Base-by-base conservation (phyloP, 192 early-diverging fungal species). In the Gonapodya prolifera region DNA sequence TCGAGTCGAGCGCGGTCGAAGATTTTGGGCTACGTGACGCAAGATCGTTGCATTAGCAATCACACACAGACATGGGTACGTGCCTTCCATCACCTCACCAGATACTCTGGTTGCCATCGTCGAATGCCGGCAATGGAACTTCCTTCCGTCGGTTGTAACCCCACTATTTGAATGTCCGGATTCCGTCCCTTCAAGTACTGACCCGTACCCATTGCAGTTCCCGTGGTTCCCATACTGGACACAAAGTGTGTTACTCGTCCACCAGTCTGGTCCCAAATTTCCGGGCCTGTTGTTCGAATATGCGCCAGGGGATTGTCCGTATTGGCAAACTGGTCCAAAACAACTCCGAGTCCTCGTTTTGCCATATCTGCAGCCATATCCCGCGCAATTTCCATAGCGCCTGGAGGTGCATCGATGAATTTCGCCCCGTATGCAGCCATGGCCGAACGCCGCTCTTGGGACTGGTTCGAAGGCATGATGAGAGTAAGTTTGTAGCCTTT, bases 401-500 rank as follows among this genome's bases (percentile, higher is more conserved):
- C 71, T 73, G 71, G 71, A 13, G 71, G 71, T 16, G 32, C 71
- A 8, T 18, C 18, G 32, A 73, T 73, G 71, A 30, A 73, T 8
- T 18, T 30, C 32, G 71, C 71, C 13, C 71, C 71, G 32, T 73
- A 73, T 16, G 71, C 71, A 18, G 32, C 28, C 71, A 73, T 73
- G 31, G 71, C 71, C 18, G 71, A 2, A 13, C 71, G 71, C 18
- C 71, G 71, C 31, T 73, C 71, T 13, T 2, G 8, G 2, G 71
- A 73, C 31, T 30, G 18, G 31, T 73, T 73, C 28, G 71, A 73
- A 29, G 71, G 71, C 71, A 73, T 73, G 16, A 73, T 73, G 8
- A 73, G 71, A 32, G 71, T 73, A 8, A 73, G 71, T 29, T 73
- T 73, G 31, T 73, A 73, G 31, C 71, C 71, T 29, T 73, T 73